Conservation (phyloP, 768 basidiomycete species). For the Agrocybe chaxingu region DNA sequence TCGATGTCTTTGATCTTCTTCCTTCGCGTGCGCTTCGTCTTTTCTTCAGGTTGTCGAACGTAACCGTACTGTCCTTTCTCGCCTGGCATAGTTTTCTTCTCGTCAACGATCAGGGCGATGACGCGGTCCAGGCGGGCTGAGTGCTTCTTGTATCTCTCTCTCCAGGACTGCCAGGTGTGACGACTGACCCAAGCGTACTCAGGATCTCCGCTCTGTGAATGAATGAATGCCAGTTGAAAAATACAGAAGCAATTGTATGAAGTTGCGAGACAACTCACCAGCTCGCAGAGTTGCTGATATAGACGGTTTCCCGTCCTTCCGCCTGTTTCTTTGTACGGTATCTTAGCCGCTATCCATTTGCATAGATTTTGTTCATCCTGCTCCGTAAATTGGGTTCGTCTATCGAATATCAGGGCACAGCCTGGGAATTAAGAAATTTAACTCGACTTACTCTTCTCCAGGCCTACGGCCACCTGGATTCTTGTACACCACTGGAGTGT, state of each 20-base stretch:
- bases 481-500: constrained; percentile 78
- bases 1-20: constrained; percentile 36
- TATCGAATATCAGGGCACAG: constrained; percentile 22
- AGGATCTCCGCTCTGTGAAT: constrained; percentile 54
- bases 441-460: constrained; percentile 67
- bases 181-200: constrained; percentile 78
- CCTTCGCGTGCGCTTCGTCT: constrained; percentile 53
- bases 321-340: constrained; percentile 80
- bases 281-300: constrained; percentile 78
- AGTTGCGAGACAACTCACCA: constrained; percentile 35
- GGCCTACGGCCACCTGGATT: constrained; percentile 80
- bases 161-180: constrained; percentile 90
- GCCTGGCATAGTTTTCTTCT: constrained; percentile 64
- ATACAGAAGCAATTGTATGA: background rate
- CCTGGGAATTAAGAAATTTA: background rate
- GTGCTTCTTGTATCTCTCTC: constrained; percentile 87
- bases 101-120: constrained; percentile 65
- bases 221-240: background rate
- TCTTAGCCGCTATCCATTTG: constrained; percentile 78
- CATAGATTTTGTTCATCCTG: constrained; percentile 75
- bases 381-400: constrained; percentile 75
- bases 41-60: constrained; percentile 72
- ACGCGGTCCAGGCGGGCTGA: constrained; percentile 59
- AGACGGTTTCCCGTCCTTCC: constrained; percentile 80
- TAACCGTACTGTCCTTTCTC: constrained; percentile 85